Conservation (phyloP, 345 rosid species). For the Sisymbrium altissimum region DNA sequence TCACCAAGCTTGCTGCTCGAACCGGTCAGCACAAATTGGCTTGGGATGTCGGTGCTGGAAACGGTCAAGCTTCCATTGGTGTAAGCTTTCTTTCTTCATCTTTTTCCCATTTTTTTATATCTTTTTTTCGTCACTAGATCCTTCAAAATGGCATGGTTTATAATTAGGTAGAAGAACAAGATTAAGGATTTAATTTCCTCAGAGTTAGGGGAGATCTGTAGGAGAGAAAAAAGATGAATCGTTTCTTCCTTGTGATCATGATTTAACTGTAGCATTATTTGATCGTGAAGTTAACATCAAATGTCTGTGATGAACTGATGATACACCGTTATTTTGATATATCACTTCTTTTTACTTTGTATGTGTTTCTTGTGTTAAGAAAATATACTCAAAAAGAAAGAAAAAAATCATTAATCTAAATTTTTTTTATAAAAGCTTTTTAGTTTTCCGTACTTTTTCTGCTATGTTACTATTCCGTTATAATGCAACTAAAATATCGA, state of each 20-base stretch:
- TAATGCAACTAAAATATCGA: too few species aligned
- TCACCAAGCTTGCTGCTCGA: conserved; percentile 48
- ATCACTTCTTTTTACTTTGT: neutral
- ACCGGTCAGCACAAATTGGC: conserved; percentile 50
- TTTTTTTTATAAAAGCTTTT: too few species aligned
- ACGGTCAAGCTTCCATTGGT: conserved; percentile 62
- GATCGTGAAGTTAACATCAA: neutral
- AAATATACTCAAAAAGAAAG: too few species aligned
- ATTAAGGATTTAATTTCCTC: neutral
- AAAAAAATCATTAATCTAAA: too few species aligned
- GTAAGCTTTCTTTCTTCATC: conserved; percentile 45
- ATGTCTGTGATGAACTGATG: too few species aligned
- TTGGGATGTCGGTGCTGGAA: conserved; percentile 70
- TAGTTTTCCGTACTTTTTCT: too few species aligned
- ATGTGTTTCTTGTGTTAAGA: too few species aligned
- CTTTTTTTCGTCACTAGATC: neutral
- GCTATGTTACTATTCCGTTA: too few species aligned
- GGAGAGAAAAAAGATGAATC: neutral
- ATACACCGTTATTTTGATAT: too few species aligned
- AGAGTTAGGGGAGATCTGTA: neutral
- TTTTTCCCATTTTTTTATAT: neutral
- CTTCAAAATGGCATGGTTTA: neutral
- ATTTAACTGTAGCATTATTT: neutral
- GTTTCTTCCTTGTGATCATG: neutral
- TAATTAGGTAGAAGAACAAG: neutral